Conservation (phyloP, 129 eudicot species). For the Flaveria linearis region DNA sequence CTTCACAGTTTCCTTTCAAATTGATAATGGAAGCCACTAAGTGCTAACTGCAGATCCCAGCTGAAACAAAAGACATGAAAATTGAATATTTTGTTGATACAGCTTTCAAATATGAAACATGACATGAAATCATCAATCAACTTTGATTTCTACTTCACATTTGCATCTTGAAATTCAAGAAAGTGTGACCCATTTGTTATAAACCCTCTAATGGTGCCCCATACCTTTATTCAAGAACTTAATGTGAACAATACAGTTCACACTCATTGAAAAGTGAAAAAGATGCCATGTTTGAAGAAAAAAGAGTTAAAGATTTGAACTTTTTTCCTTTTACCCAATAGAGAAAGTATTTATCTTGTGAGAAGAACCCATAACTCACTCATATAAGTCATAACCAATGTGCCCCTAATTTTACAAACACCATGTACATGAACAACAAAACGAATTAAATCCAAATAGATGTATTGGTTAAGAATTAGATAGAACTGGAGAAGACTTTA, state of each 20-base stretch:
- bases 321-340: slow-evolving; percentile 19
- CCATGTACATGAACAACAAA: slow-evolving; percentile 16
- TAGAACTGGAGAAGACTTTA: background rate
- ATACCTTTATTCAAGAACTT: slow-evolving; percentile 32
- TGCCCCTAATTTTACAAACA: slow-evolving; percentile 32
- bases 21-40: background rate
- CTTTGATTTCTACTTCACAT: slow-evolving; percentile 10
- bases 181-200: slow-evolving; percentile 24
- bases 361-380: slow-evolving; percentile 40
- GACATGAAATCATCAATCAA: slow-evolving; percentile 3
- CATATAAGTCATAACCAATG: slow-evolving; percentile 13
- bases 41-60: slow-evolving; percentile 39
- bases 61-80: slow-evolving; percentile 28
- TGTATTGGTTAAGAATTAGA: slow-evolving; percentile 20
- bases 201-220: background rate
- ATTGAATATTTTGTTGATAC: background rate
- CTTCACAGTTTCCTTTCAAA: slow-evolving; percentile 7
- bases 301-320: slow-evolving; percentile 20
- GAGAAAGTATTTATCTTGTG: slow-evolving; percentile 20
- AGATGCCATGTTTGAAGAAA: slow-evolving; percentile 10
- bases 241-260: slow-evolving; percentile 11
- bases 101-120: slow-evolving; percentile 18
- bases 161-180: slow-evolving; percentile 29
- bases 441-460: slow-evolving; percentile 2
- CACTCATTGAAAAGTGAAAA: slow-evolving; percentile 32